Percentiles rank a stretch among this genome's conserved stretches.
Conservation (phyloP, 306 rosid species). For the Alnus glutinosa region DNA sequence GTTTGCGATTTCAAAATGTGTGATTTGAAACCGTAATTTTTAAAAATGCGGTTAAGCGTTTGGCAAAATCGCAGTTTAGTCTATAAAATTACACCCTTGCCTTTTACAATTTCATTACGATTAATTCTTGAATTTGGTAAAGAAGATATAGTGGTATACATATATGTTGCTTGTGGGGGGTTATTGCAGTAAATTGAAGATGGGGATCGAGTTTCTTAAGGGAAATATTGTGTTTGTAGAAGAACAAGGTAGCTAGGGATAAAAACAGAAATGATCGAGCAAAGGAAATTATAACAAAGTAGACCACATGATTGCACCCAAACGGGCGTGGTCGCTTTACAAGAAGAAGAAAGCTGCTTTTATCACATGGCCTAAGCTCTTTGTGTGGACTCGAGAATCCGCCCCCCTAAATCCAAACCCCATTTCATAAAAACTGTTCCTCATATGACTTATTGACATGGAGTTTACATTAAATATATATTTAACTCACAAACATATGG, state of each 20-base stretch:
- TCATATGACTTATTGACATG: not conserved
- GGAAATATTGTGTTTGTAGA: constrained; percentile 21
- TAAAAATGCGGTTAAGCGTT: too few relatives aligned
- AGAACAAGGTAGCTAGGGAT: constrained; percentile 36
- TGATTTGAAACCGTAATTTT: too few relatives aligned
- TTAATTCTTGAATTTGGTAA: too few relatives aligned
- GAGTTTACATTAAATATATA: not conserved
- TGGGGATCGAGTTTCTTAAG: too few relatives aligned
- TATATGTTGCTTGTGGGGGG: constrained; percentile 6
- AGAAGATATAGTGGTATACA: too few relatives aligned
- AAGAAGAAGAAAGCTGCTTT: constrained; percentile 72
- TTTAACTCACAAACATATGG: constrained; percentile 28
- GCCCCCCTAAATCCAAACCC: constrained; percentile 43
- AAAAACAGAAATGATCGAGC: constrained; percentile 21
- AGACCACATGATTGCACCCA: constrained; percentile 95
- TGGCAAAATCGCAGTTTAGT: too few relatives aligned
- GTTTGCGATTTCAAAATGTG: too few relatives aligned
- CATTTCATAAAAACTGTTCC: constrained; percentile 32
- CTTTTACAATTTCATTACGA: too few relatives aligned
- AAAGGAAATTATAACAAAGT: constrained; percentile 58
- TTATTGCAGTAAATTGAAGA: constrained; percentile 12
- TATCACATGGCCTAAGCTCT: constrained; percentile 79
- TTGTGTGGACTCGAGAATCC: constrained; percentile 43
- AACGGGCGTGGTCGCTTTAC: constrained; percentile 94
- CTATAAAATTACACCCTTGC: too few relatives aligned